A percentile compares a stretch with the other conserved stretches of the same genome.
These are phyloP conservation scores for Discostella pseudostelligera DNA, from an alignment of 108 stramenopile genomes.

Conservation along the genomic window DNA sequence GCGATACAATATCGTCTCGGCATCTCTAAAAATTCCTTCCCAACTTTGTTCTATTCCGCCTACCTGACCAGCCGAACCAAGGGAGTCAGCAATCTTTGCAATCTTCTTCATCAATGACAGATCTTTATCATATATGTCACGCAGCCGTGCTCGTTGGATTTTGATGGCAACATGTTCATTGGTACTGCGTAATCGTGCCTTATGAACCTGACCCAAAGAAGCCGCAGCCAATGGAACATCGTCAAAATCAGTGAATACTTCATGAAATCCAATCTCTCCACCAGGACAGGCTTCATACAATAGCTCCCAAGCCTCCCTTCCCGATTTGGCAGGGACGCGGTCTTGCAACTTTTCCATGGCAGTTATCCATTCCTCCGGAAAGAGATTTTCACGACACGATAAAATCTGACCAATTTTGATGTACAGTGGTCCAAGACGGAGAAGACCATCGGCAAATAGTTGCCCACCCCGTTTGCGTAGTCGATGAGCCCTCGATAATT, in stretches of 20 bases:
- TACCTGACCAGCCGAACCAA: slow-evolving; percentile 62
- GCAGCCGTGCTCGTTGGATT: slow-evolving; percentile 80
- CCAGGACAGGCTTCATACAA: slow-evolving; percentile 70
- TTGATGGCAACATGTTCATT: slow-evolving; percentile 85
- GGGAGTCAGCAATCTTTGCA: slow-evolving; percentile 63
- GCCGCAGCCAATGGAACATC: slow-evolving; percentile 89
- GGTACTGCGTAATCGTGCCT: slow-evolving; percentile 59
- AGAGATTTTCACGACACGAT: slow-evolving; percentile 82
- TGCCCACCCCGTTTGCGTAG: slow-evolving; percentile 44
- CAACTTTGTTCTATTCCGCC: slow-evolving; percentile 83
- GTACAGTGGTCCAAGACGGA: slow-evolving; percentile 85
- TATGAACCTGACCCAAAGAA: slow-evolving; percentile 90
- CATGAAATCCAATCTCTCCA: slow-evolving; percentile 52
- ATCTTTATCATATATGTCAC: slow-evolving; percentile 91
- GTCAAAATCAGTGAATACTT: slow-evolving; percentile 76
- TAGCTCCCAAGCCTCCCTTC: slow-evolving; percentile 77
- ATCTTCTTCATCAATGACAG: slow-evolving; percentile 81
- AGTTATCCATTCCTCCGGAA: slow-evolving; percentile 83
- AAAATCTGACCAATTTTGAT: slow-evolving; percentile 93
- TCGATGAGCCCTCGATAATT: slow-evolving; percentile 29
- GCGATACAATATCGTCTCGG: slow-evolving; percentile 87
- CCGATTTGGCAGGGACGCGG: slow-evolving; percentile 82
- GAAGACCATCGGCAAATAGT: slow-evolving; percentile 64
- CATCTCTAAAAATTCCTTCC: slow-evolving; percentile 83
- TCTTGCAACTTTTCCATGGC: slow-evolving; percentile 92